Conservation (phyloP, 2,329 filamentous ascomycete species). For the Hypoxylon sp. region DNA sequence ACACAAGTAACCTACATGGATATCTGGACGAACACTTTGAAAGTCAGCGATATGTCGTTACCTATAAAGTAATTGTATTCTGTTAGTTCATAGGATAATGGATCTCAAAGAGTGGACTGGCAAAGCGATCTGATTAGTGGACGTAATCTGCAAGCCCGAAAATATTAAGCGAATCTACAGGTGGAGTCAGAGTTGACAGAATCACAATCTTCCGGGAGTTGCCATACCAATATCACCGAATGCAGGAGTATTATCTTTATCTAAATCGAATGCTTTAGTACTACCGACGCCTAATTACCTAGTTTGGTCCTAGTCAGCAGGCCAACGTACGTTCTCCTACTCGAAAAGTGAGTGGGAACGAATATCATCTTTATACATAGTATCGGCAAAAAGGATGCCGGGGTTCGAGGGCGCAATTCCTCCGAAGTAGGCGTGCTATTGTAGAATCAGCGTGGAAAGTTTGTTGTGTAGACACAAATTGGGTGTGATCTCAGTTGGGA, state of each 20-base stretch:
- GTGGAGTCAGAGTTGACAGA: conserved; percentile 40
- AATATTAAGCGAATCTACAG: conserved; percentile 34
- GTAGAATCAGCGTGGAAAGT: conserved; percentile 53
- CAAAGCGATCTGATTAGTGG: conserved; percentile 8
- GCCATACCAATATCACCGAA: conserved; percentile 39
- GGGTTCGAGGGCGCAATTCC: conserved; percentile 35
- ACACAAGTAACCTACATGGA: conserved; percentile 11
- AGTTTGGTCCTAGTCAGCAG: conserved; percentile 34
- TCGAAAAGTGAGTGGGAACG: conserved; percentile 26
- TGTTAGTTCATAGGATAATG: conserved; percentile 20
- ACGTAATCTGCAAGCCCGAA: conserved; percentile 13
- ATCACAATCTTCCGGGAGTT: conserved; percentile 35
- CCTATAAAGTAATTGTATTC: conserved; percentile 9
- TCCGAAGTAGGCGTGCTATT: conserved; percentile 45
- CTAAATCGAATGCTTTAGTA: conserved; percentile 45
- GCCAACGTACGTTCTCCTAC: conserved; percentile 28
- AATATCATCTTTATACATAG: conserved; percentile 24
- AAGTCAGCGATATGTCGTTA: background rate
- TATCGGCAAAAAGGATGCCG: conserved; percentile 33
- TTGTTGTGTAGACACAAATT: conserved; percentile 44
- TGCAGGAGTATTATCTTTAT: conserved; percentile 26
- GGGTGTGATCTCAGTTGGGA: conserved; percentile 42
- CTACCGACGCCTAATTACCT: conserved; percentile 45
- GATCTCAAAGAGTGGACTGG: conserved; percentile 7
- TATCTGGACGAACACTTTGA: background rate